These are phyloP conservation scores for Margaritispora aquatica DNA, from an alignment of 495 filamentous ascomycete genomes.

Conservation along the genomic window DNA sequence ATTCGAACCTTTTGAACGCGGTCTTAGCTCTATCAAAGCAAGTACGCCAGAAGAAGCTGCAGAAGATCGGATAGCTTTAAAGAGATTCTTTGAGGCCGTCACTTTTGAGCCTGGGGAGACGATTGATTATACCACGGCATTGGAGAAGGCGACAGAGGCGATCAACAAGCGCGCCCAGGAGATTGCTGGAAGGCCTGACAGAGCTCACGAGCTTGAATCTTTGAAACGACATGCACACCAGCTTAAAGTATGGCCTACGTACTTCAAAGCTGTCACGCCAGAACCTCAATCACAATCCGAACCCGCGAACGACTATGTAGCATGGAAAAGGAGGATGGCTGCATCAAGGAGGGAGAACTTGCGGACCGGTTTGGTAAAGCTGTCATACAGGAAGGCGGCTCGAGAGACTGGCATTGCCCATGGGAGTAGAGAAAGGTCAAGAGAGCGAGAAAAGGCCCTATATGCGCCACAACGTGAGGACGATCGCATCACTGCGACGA, in stretches of 20 bases:
- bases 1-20: not conserved
- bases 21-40: not conserved
- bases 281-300: constrained; percentile 20
- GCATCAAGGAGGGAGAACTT: constrained; percentile 54
- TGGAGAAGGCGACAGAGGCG: not conserved
- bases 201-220: constrained; percentile 42
- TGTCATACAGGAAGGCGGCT: constrained; percentile 48
- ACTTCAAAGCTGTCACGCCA: constrained; percentile 39
- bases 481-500: constrained; percentile 53
- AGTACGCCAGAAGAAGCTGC: not conserved
- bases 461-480: constrained; percentile 49
- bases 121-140: not conserved
- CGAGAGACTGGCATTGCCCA: constrained; percentile 33
- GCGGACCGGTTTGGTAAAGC: constrained; percentile 51
- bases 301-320: constrained; percentile 40
- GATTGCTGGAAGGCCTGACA: constrained; percentile 24
- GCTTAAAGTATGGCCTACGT: constrained; percentile 29
- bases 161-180: not conserved
- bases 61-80: not conserved
- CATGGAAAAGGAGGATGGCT: constrained; percentile 60
- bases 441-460: constrained; percentile 38
- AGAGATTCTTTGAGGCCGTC: not conserved
- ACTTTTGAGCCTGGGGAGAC: not conserved
- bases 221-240: not conserved
- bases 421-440: constrained; percentile 32